phyloP scores from a whole-genome alignment of 495 filamentous ascomycete genomes.

The Neurospora sp. region DNA sequence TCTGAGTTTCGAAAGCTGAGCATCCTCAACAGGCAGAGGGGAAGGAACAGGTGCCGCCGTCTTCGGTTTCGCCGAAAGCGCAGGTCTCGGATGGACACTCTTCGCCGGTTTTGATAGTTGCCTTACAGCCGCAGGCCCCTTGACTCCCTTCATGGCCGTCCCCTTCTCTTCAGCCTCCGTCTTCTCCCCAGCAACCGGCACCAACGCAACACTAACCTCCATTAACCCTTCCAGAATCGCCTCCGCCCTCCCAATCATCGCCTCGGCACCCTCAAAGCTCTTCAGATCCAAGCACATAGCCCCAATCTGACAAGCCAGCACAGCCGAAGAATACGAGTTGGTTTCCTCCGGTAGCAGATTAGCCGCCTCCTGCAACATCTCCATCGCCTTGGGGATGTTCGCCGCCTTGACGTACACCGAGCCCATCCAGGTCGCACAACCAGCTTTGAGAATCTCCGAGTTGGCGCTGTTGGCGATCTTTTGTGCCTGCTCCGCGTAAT shows the following conservation, averaged over 20 bases:
- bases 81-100: background rate
- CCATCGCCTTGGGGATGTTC: slow-evolving; percentile 48
- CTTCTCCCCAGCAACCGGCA: slow-evolving; percentile 34
- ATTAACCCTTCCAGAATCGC: slow-evolving; percentile 23
- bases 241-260: slow-evolving; percentile 31
- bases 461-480: slow-evolving; percentile 63
- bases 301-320: slow-evolving; percentile 31
- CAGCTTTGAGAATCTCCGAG: slow-evolving; percentile 47
- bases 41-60: slow-evolving; percentile 13
- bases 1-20: slow-evolving; percentile 46
- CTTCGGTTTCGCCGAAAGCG: slow-evolving; percentile 9
- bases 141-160: slow-evolving; percentile 2
- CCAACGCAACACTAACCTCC: slow-evolving; percentile 2
- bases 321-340: slow-evolving; percentile 38
- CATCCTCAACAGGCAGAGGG: slow-evolving; percentile 32
- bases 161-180: slow-evolving; percentile 33
- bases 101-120: slow-evolving; percentile 17
- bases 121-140: slow-evolving; percentile 3
- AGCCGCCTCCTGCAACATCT: slow-evolving; percentile 45
- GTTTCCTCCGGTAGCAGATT: slow-evolving; percentile 28
- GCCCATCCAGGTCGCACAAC: slow-evolving; percentile 49
- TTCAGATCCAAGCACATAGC: slow-evolving; percentile 33
- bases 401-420: slow-evolving; percentile 56
- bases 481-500: slow-evolving; percentile 75
- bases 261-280: slow-evolving; percentile 26